Evolutionary conservation across 139 green algal genomes (phyloP).

Genomic region (Ostreobium quekettii): DNA sequence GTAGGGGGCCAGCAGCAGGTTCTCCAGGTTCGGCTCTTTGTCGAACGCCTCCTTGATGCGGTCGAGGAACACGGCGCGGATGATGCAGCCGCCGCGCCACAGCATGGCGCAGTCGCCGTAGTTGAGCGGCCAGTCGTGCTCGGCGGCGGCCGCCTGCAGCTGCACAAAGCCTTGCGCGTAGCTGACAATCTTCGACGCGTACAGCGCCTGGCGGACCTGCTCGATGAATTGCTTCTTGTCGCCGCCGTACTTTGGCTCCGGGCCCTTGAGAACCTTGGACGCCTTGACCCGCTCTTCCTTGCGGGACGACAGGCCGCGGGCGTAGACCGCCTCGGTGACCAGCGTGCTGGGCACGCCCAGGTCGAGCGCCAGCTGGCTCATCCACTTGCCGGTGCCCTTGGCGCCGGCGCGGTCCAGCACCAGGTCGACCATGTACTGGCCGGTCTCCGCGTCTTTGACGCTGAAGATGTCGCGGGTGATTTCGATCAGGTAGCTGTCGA

Average conservation of each 20-base stretch:
- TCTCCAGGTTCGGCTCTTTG: constrained; percentile 66
- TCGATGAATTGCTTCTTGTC: constrained; percentile 85
- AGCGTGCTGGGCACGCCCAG: constrained; percentile 84
- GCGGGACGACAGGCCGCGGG: constrained; percentile 73
- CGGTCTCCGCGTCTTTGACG: constrained; percentile 58
- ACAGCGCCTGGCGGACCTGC: constrained; percentile 77
- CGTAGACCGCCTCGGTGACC: constrained; percentile 89
- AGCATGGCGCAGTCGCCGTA: constrained; percentile 69
- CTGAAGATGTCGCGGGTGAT: constrained; percentile 86
- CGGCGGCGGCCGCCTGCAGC: constrained; percentile 86
- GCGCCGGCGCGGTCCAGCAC: constrained; percentile 96
- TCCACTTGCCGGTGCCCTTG: constrained; percentile 99
- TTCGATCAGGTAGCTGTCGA: constrained; percentile 83
- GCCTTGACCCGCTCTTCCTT: constrained; percentile 82
- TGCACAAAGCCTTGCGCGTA: constrained; percentile 99
- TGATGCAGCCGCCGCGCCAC: constrained; percentile 96
- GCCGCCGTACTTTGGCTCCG: constrained; percentile 31
- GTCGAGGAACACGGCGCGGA: constrained; percentile 93
- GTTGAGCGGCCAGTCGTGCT: constrained; percentile 83
- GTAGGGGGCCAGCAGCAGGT: constrained; percentile 72
- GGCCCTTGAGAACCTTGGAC: constrained; percentile 38
- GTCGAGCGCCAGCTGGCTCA: constrained; percentile 96
- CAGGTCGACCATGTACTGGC: constrained; percentile 85
- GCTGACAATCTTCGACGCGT: constrained; percentile 87
- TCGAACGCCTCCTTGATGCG: constrained; percentile 89